Base-by-base conservation (phyloP, 768 basidiomycete genomes). In the Phallus indusiatus region DNA sequence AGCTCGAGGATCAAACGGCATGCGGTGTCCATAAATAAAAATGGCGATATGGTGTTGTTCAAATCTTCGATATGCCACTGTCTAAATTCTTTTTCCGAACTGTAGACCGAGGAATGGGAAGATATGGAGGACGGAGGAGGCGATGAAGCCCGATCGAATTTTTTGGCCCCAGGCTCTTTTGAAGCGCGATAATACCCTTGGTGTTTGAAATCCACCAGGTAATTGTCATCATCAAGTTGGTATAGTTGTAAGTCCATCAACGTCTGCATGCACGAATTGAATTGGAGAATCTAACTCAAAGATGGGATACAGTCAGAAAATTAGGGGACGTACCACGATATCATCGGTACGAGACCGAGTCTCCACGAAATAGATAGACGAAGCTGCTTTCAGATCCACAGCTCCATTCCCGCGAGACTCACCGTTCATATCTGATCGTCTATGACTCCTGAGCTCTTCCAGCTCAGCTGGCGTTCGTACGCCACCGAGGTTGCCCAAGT, bases 181-280 rank as follows among this genome's bases (percentile, higher is more conserved):
- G 82, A 82, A 6, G 89, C 90, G 64, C 76, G 80, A 72, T 97
- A 96, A 54, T 93, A 89, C 69, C 92, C 94, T 71, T 96, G 92
- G 75, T 98, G 94, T 66, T 96, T 87, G 74, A 99, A 99, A 69
- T 98, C 95, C 59, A 99, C 96, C 28, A 99, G 81, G 72, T 97
- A 98, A 73, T 97, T 97, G 70, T 86, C 84, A 21, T 85, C 85
- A 69, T 99, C 95, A 18, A 99, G 92, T 79, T 91, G 89, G 70
- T 98, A 99, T 42, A 98, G 80, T 66, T 97, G 94, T 1, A 99
- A 80, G 71, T 99, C 96, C 94, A 97, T 97, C 36, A 96, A 77
- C 6, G 96, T 84, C 93, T 94, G 66, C 54, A 22, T 53, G 55
- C 53, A 28, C 24, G 37, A 28, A 54, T 24, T n/a, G n/a, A 37